Evolutionary conservation across 192 early-diverging fungal genomes (phyloP).

Genomic region (Coemansia sp.): DNA sequence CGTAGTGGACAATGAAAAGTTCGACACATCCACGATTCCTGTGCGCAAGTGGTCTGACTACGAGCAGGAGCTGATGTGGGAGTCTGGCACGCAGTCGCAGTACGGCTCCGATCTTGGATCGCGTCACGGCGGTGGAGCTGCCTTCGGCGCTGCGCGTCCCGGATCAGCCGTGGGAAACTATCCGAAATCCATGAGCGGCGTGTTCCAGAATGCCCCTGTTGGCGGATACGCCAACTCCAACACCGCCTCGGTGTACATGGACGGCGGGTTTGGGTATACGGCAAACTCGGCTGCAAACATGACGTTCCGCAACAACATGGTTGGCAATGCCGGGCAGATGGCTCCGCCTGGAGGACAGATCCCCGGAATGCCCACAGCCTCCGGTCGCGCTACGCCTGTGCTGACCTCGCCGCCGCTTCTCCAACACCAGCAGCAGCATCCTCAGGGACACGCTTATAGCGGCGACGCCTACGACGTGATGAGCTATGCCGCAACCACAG

Average conservation of each 20-base stretch:
- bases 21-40: constrained; percentile 75
- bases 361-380: constrained; percentile 10
- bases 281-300: constrained; percentile 42
- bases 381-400: constrained; percentile 32
- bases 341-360: constrained; percentile 8
- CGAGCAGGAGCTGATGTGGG: constrained; percentile 72
- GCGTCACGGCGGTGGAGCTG: constrained; percentile 21
- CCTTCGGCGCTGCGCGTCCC: constrained; percentile 31
- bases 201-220: constrained; percentile 11
- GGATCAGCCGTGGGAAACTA: constrained; percentile 48
- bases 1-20: constrained; percentile 69
- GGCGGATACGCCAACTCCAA: constrained; percentile 35
- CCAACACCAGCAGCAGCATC: not conserved
- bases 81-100: constrained; percentile 53
- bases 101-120: constrained; percentile 42
- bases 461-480: constrained; percentile 42
- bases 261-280: constrained; percentile 35
- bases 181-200: constrained; percentile 40
- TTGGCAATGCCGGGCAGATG: constrained; percentile 19
- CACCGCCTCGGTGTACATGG: constrained; percentile 47
- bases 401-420: constrained; percentile 21
- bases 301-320: constrained; percentile 22
- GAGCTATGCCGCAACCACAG: constrained; percentile 31
- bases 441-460: constrained; percentile 29
- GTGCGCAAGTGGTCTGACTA: constrained; percentile 81